Evolutionary conservation across 73 alveolate species (phyloP), one percentile per base, ranked within the genome.

Genomic region (Vitrella brassicaformis): DNA sequence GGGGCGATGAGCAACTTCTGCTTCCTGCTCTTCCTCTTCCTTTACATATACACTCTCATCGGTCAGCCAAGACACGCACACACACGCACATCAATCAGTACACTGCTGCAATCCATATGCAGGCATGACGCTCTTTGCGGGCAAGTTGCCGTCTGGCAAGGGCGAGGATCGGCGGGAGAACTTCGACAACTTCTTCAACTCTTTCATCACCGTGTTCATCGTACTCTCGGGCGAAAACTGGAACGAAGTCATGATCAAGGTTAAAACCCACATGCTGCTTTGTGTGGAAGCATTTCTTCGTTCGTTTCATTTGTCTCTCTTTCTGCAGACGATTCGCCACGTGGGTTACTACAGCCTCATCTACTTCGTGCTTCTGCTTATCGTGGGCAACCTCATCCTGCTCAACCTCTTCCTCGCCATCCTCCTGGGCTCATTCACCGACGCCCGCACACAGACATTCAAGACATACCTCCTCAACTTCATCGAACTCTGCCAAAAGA

Each of bases 281-380:
- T 25, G 47, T 46, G 0, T 70, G 68, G 26, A 32, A 79, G n/a
- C n/a, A 30, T 69, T 80, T 45, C 79, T 88, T 47, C 78, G 94
- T 27, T 80, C 87, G 47, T 72, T 92, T 75, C 92, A 87, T 72
- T 82, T 92, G 56, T 81, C 92, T 30, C 84, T 91, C n/a, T 94
- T 67, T 70, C 66, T 27, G 68, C 74, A 71, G 32, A 39, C 56
- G 68, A 9, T 70, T 30, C 30, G 7, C 30, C 68, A 28, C 72
- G 19, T 9, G 29, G 30, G 27, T 8, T 28, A 25, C 47, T 79
- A 66, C 7, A 85, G 83, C 1, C 28, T 74, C 45, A 30, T 80
- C 30, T 86, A 71, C 81, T 86, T 86, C 67, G 82, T 86, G 26
- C 25, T 81, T 30, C 32, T 81, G 45, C 73, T 86, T 31, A 31